phyloP scores from a whole-genome alignment of 1,139 yeast genomes.

The Geotrichum bryndzae region DNA sequence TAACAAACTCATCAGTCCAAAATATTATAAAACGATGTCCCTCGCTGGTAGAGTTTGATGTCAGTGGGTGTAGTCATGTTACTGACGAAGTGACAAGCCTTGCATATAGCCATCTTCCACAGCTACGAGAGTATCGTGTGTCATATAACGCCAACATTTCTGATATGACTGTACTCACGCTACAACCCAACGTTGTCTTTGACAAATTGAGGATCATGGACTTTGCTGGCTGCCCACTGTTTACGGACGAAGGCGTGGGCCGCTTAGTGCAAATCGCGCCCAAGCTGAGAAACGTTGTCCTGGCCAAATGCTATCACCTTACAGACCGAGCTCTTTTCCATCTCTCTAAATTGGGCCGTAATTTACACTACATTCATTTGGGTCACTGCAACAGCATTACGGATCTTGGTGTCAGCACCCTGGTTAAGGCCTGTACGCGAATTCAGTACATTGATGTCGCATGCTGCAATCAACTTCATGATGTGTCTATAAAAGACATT shows the following conservation, averaged over 20 bases:
- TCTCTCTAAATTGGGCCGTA: slow-evolving; percentile 67
- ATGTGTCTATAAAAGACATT: slow-evolving; percentile 71
- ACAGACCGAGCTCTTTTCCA: slow-evolving; percentile 78
- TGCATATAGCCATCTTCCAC: slow-evolving; percentile 59
- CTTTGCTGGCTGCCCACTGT: slow-evolving; percentile 74
- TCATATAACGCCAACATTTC: slow-evolving; percentile 68
- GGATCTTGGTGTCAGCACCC: slow-evolving; percentile 72
- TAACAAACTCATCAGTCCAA: slow-evolving; percentile 64
- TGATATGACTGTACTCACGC: slow-evolving; percentile 45
- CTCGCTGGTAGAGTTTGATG: slow-evolving; percentile 79
- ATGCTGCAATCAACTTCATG: slow-evolving; percentile 85
- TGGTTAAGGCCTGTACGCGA: slow-evolving; percentile 75
- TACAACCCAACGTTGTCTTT: slow-evolving; percentile 31
- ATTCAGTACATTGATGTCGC: slow-evolving; percentile 93
- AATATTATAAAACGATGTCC: slow-evolving; percentile 66
- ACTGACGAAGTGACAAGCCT: slow-evolving; percentile 55
- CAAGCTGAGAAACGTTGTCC: slow-evolving; percentile 73
- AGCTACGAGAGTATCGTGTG: slow-evolving; percentile 75
- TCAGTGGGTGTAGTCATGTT: slow-evolving; percentile 74
- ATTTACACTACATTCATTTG: slow-evolving; percentile 81
- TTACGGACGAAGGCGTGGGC: slow-evolving; percentile 75
- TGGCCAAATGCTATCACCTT: slow-evolving; percentile 82
- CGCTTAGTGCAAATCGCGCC: slow-evolving; percentile 74
- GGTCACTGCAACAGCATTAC: slow-evolving; percentile 93
- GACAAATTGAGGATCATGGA: slow-evolving; percentile 71